phyloP scores from a whole-genome alignment of 2,329 filamentous ascomycete species.

The Hymenoscyphus albidus region DNA sequence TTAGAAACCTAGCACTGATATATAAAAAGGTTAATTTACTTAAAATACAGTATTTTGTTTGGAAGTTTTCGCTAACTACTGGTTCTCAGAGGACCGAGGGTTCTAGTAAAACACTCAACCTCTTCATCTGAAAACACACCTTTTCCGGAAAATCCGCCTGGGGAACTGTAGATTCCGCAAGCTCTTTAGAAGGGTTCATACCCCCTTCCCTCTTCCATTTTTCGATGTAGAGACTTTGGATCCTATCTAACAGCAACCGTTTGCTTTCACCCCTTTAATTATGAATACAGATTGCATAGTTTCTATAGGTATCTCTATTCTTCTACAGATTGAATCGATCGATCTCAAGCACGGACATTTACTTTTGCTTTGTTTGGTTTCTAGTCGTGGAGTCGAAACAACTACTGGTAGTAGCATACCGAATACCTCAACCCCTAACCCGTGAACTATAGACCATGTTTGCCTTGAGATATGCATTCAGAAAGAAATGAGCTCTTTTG shows the following conservation, averaged over 20 bases:
- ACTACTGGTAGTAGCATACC: background rate
- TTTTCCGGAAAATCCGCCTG: too few relatives aligned
- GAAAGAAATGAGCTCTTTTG: too few relatives aligned
- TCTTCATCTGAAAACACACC: too few relatives aligned
- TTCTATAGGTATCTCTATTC: too few relatives aligned
- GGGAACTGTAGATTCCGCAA: background rate
- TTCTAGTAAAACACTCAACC: too few relatives aligned
- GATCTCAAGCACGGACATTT: background rate
- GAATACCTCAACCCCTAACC: background rate
- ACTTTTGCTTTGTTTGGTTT: background rate
- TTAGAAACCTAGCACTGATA: too few relatives aligned
- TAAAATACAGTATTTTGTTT: too few relatives aligned
- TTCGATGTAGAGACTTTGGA: background rate
- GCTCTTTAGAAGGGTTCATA: background rate
- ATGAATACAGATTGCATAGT: too few relatives aligned
- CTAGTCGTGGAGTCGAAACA: background rate
- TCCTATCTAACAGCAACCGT: background rate
- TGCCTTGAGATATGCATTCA: background rate
- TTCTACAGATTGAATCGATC: background rate
- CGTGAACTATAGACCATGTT: background rate
- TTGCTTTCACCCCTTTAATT: too few relatives aligned
- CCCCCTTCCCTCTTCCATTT: background rate
- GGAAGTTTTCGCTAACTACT: background rate
- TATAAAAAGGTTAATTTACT: too few relatives aligned
- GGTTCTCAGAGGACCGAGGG: too few relatives aligned